These are phyloP conservation scores for Trypanosoma rangeli DNA, from an alignment of 208 protist species.

Conservation along the genomic window DNA sequence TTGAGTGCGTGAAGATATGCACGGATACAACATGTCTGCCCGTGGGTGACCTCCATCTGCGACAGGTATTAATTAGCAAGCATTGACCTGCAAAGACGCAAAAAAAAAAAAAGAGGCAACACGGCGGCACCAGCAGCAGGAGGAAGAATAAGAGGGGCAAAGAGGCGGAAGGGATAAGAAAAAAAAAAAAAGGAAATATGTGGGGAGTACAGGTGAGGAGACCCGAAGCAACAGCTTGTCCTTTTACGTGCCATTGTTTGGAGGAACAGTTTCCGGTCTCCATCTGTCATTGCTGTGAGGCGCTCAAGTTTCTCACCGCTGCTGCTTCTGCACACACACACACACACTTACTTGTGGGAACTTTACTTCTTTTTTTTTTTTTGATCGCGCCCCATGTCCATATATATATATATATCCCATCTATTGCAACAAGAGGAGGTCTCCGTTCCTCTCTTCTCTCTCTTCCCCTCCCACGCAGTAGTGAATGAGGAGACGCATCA, in stretches of 20 bases:
- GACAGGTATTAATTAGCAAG: neutral
- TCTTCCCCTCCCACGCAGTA: neutral
- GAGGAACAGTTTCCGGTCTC: neutral
- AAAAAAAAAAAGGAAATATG: neutral
- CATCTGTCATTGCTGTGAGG: neutral
- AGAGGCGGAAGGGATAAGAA: neutral
- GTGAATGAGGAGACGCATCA: neutral
- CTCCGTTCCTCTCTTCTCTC: neutral
- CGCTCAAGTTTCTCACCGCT: neutral
- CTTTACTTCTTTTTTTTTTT: neutral
- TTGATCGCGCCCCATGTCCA: neutral
- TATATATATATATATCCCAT: conserved; percentile 1
- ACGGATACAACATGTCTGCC: neutral
- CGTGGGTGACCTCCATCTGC: neutral
- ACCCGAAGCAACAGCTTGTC: neutral
- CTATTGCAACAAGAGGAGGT: neutral
- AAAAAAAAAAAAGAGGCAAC: neutral
- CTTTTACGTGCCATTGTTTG: no score
- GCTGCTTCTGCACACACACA: no score
- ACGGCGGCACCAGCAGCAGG: no score
- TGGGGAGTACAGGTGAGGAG: neutral
- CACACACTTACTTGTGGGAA: no score
- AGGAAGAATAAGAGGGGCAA: neutral
- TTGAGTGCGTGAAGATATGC: no score
- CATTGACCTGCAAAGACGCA: neutral